Evolutionary conservation across 495 filamentous ascomycete species (phyloP).

Genomic region (Aspergillus coremiiformis): DNA sequence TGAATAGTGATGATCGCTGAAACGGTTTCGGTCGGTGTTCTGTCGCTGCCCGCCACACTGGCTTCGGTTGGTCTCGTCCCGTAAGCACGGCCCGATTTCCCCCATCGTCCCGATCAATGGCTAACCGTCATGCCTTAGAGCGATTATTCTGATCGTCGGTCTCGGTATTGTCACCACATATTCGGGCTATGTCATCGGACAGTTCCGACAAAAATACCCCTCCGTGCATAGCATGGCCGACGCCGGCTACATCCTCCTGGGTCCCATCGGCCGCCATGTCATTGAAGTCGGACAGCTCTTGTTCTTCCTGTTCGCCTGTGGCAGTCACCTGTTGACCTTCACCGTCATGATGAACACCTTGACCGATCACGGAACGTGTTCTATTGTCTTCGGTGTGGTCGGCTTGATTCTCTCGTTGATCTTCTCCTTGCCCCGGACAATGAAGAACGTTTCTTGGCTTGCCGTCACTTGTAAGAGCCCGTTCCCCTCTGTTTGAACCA

Average conservation of each 20-base stretch:
- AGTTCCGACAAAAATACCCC: conserved; percentile 28
- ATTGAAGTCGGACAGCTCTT: conserved; percentile 54
- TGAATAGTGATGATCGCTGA: background rate
- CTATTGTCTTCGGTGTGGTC: conserved; percentile 57
- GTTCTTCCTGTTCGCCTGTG: conserved; percentile 68
- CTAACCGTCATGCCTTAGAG: background rate
- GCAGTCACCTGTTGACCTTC: conserved; percentile 63
- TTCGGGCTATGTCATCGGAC: conserved; percentile 27
- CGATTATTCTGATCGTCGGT: conserved; percentile 1
- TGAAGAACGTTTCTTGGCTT: conserved; percentile 51
- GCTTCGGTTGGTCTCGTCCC: background rate
- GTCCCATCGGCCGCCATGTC: conserved; percentile 53
- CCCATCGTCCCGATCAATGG: background rate
- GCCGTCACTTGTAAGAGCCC: conserved; percentile 43
- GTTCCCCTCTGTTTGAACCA: background rate
- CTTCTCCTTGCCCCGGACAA: conserved; percentile 56
- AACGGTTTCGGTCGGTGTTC: background rate
- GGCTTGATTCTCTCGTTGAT: conserved; percentile 57
- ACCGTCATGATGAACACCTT: conserved; percentile 60
- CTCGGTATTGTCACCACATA: conserved; percentile 43
- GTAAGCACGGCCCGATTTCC: background rate
- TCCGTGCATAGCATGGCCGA: conserved; percentile 68
- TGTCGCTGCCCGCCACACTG: background rate
- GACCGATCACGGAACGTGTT: conserved; percentile 57
- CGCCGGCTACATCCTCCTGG: conserved; percentile 60